Evolutionary conservation across 768 basidiomycete species (phyloP), one percentile per base, ranked within the genome.

Genomic region (Fibroporia radiculosa): DNA sequence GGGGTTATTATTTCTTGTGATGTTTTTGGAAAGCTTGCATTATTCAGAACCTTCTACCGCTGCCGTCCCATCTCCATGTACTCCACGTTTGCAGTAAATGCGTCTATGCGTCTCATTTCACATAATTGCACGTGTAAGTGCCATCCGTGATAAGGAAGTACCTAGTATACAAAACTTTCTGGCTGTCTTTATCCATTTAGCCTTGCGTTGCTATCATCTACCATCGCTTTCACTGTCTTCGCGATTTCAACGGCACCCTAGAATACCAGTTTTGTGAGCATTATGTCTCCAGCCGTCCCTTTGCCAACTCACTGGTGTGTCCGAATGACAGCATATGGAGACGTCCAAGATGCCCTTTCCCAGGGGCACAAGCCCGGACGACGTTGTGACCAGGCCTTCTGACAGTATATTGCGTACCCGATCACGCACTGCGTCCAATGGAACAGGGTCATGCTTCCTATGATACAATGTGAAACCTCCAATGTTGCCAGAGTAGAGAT

Each of bases 241-340:
- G 76, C 75, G 24, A 75, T 72, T 50, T 73, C 68, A 4, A 77
- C 71, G 0, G 77, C 74, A 16, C 70, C 77, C 75, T 79, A 23
- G 6, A 23, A n/a, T 20, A 22, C n/a, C n/a, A n/a, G n/a, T n/a
- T n/a, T n/a, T n/a, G n/a, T n/a, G n/a, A n/a, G n/a, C n/a, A n/a
- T n/a, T n/a, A n/a, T n/a, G n/a, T n/a, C n/a, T n/a, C n/a, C n/a
- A n/a, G n/a, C n/a, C n/a, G n/a, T n/a, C n/a, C n/a, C n/a, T n/a
- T n/a, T n/a, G n/a, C n/a, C n/a, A n/a, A 37, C 35, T 46, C 29
- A 80, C 75, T 1, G 80, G 77, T 0, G 77, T 80, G 45, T 82
- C 79, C 0, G 78, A 81, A 55, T 82, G 80, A 47, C 75, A 76
- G 44, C 78, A 82, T 18, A 82, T 80, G 3, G 80, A 73, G 0